Evolutionary conservation across 1,284 basidiomycete genomes (phyloP).

Genomic region (Cerrena zonata): DNA sequence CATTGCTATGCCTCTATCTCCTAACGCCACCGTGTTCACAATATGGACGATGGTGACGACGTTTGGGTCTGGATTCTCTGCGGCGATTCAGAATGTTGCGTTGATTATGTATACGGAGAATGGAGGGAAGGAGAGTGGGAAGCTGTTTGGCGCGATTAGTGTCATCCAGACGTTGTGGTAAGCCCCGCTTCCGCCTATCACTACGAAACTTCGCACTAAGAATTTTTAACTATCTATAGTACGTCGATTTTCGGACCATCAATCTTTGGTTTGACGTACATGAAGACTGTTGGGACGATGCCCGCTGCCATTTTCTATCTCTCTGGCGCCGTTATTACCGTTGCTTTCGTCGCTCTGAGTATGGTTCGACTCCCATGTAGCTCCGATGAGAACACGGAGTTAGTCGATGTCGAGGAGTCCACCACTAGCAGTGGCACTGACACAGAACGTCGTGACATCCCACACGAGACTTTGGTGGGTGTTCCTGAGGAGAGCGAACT

Average conservation of each 20-base stretch:
- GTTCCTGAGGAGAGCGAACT: too few species aligned
- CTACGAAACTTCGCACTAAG: background rate
- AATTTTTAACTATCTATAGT: constrained; percentile 23
- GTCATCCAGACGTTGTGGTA: constrained; percentile 64
- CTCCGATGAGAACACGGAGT: too few species aligned
- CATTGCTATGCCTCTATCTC: constrained; percentile 42
- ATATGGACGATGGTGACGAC: constrained; percentile 41
- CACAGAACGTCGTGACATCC: too few species aligned
- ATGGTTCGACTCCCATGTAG: too few species aligned
- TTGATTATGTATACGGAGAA: constrained; percentile 52
- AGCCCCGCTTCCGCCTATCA: constrained; percentile 16
- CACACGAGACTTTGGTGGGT: too few species aligned
- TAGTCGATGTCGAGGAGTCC: too few species aligned
- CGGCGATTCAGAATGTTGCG: constrained; percentile 62
- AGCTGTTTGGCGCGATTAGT: constrained; percentile 67
- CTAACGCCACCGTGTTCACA: constrained; percentile 42
- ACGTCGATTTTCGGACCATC: constrained; percentile 53
- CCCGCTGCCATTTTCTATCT: constrained; percentile 55
- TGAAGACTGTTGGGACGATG: constrained; percentile 53
- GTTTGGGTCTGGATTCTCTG: constrained; percentile 55
- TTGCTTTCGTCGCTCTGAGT: constrained; percentile 39
- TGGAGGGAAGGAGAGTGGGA: constrained; percentile 50
- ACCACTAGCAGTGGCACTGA: too few species aligned
- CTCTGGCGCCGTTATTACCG: constrained; percentile 29
- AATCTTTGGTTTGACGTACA: constrained; percentile 54